Evolutionary conservation across 345 rosid species (phyloP), one percentile per base, ranked within the genome.

Genomic region (Linum lewisii): DNA sequence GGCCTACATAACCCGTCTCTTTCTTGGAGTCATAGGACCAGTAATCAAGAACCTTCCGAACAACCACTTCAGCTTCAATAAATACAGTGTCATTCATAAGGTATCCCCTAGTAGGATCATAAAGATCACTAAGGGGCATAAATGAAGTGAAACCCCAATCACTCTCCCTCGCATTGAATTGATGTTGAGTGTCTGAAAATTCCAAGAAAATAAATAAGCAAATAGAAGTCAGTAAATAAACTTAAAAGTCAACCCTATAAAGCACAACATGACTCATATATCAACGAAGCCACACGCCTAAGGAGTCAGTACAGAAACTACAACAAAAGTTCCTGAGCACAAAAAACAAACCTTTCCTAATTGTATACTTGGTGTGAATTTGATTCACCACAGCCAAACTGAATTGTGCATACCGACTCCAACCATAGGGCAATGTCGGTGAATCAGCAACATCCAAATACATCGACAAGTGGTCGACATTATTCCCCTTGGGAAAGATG

Each of bases 111-210:
- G 69, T 64, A 63, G 90, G 95, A 77, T 92, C 97, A 84, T 92
- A 86, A 32, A 92, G 84, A 55, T 92, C 98, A 36, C 90, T 70
- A 24, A 88, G 95, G 49, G 98, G 87, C 95, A 88, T 88, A 72
- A 92, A 92, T 26, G 95, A 81, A 55, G 91, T 84, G 67, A 88
- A 88, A 37, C 98, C 98, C 95, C 97, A 92, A 76, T 92, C 95
- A 60, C 95, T 86, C 78, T 84, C 97, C 61, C 95, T 77, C 34
- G 89, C 86, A 73, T 82, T 88, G 76, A 92, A 92, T 47, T 86
- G 95, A 75, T 91, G 98, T 44, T 88, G 92, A 7, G 96, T 88
- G 64, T 91, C 98, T 92, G 83, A 69, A 64, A 16, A 42, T 11
- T 1, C 15, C 47, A 42, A 52, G 21, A 15, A 42, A 42, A 16